These are phyloP conservation scores for Setaria italica DNA, from an alignment of 202 grass and related monocot genomes.

Conservation along the genomic window DNA sequence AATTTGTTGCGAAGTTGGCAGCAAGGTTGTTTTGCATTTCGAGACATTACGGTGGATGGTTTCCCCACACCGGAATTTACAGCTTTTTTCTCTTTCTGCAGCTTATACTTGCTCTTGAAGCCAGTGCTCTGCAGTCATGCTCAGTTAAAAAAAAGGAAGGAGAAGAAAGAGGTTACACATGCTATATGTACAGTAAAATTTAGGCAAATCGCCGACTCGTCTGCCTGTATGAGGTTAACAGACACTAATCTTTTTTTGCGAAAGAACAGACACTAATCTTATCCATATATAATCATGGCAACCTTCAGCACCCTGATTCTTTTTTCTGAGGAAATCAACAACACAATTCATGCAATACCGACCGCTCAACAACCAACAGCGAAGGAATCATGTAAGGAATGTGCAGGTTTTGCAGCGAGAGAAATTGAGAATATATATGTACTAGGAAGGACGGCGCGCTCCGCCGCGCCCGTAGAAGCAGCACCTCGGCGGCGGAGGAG, in stretches of 20 bases:
- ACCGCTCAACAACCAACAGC: slow-evolving; percentile 36
- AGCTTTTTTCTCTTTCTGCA: neutral
- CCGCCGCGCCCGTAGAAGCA: no score
- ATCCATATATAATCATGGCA: slow-evolving; percentile 13
- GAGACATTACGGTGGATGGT: neutral
- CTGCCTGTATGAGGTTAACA: neutral
- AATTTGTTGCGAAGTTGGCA: neutral
- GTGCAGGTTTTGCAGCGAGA: neutral
- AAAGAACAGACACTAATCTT: neutral
- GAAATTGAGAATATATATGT: neutral
- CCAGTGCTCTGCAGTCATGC: neutral
- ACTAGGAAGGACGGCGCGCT: no score
- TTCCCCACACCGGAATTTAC: neutral
- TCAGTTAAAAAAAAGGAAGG: neutral
- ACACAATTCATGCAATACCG: slow-evolving; percentile 7
- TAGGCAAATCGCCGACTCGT: neutral
- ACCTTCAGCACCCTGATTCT: neutral
- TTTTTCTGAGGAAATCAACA: neutral
- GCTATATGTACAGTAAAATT: neutral
- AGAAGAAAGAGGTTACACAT: neutral
- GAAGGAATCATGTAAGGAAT: slow-evolving; percentile 31
- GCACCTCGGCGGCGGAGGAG: no score
- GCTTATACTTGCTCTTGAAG: neutral
- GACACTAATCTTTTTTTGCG: neutral
- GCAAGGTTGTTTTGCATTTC: neutral